phyloP scores from a whole-genome alignment of 1,139 yeast genomes.

The Zygoascus meyerae region DNA sequence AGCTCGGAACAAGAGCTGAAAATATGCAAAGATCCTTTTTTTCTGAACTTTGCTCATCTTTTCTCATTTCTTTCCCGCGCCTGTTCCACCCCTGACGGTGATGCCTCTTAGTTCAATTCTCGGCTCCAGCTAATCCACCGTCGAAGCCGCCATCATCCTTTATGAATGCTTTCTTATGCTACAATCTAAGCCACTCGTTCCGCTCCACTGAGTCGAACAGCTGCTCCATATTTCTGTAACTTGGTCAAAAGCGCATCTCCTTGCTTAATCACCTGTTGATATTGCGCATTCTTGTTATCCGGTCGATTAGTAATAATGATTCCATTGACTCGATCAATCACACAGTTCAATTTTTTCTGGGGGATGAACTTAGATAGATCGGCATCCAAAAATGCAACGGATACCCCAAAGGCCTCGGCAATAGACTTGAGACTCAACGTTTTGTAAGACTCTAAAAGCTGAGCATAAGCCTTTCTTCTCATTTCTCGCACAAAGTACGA shows the following conservation, averaged over 20 bases:
- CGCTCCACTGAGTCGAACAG: conserved; percentile 90
- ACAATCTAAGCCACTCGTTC: conserved; percentile 37
- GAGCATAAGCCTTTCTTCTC: conserved; percentile 94
- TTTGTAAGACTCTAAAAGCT: conserved; percentile 88
- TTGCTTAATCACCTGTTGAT: conserved; percentile 79
- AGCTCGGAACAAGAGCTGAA: too few species aligned
- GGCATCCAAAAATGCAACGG: conserved; percentile 64
- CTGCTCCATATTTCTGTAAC: conserved; percentile 94
- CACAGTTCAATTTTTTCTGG: conserved; percentile 87
- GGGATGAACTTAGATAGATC: conserved; percentile 91
- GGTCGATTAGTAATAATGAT: conserved; percentile 94
- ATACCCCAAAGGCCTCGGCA: conserved; percentile 91
- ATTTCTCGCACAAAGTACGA: conserved; percentile 83
- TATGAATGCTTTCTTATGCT: not conserved
- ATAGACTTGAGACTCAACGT: conserved; percentile 82
- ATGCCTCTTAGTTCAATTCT: too few species aligned
- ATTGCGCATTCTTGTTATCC: conserved; percentile 92
- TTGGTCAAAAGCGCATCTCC: conserved; percentile 92
- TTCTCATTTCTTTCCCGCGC: too few species aligned
- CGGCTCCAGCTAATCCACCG: too few species aligned
- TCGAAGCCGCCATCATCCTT: too few species aligned
- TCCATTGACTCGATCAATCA: conserved; percentile 92
- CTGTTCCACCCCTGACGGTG: too few species aligned
- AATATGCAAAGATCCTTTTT: too few species aligned
- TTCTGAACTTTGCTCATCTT: too few species aligned